Evolutionary conservation across 2,329 filamentous ascomycete species (phyloP).

Genomic region (Sarocladium strictum): DNA sequence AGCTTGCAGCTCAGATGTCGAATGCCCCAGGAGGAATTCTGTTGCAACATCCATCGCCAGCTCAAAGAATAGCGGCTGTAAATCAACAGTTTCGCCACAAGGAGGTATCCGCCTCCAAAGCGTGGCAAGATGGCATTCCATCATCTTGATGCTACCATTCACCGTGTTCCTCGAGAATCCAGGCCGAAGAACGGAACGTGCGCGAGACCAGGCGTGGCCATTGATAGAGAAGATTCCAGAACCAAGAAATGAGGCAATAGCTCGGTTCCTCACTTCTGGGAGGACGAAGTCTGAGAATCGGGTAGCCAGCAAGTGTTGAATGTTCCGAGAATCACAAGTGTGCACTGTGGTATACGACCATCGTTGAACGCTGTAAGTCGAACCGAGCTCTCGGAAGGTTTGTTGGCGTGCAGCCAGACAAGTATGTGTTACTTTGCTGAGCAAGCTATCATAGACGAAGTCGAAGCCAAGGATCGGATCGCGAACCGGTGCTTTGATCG

Average conservation of each 20-base stretch:
- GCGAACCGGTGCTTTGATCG: conserved; percentile 19
- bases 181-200: conserved; percentile 29
- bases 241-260: conserved; percentile 35
- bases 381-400: conserved; percentile 22
- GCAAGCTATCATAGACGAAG: conserved; percentile 25
- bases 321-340: conserved; percentile 42
- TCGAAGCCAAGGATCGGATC: conserved; percentile 29
- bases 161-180: conserved; percentile 28
- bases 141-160: conserved; percentile 17
- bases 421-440: conserved; percentile 11
- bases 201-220: conserved; percentile 39
- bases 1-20: conserved; percentile 18
- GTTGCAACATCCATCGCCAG: conserved; percentile 41
- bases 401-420: not conserved
- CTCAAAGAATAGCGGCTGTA: conserved; percentile 41
- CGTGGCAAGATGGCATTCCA: conserved; percentile 28
- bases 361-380: conserved; percentile 26
- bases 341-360: conserved; percentile 28
- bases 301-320: conserved; percentile 48
- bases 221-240: conserved; percentile 43
- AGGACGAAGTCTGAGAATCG: conserved; percentile 45
- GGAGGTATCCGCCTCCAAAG: conserved; percentile 30
- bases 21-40: conserved; percentile 39
- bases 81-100: conserved; percentile 25
- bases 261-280: conserved; percentile 27